Evolutionary conservation across 768 basidiomycete species (phyloP).

Genomic region (Mycena leptocephala): DNA sequence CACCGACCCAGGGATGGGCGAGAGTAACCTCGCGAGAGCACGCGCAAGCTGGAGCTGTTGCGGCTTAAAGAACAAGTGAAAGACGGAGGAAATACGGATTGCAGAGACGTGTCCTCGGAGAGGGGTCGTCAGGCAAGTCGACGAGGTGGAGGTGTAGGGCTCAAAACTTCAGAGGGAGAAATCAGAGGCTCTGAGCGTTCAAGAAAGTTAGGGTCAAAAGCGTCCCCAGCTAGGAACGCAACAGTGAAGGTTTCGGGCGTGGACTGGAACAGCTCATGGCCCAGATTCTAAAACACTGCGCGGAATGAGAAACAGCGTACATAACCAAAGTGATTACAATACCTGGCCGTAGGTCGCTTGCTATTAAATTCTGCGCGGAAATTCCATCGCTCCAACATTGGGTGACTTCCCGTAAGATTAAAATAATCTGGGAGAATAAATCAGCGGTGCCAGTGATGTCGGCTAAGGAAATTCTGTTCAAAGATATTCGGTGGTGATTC

Average conservation of each 20-base stretch:
- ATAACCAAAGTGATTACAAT: too few relatives aligned
- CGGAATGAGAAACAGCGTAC: background rate
- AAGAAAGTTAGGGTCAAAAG: conserved; percentile 64
- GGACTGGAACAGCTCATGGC: conserved; percentile 74
- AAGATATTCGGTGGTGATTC: too few relatives aligned
- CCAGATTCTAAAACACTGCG: conserved; percentile 74
- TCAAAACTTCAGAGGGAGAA: conserved; percentile 35
- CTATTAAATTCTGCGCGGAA: conserved; percentile 54
- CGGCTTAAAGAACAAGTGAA: conserved; percentile 55
- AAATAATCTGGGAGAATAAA: too few relatives aligned
- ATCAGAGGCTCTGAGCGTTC: conserved; percentile 47
- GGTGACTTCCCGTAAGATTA: too few relatives aligned
- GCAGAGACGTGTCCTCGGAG: conserved; percentile 64
- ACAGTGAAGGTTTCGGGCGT: conserved; percentile 69
- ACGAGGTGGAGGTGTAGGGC: conserved; percentile 31
- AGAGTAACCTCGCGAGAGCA: conserved; percentile 50
- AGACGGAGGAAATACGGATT: conserved; percentile 58
- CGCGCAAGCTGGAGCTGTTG: conserved; percentile 49
- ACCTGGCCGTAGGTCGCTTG: conserved; percentile 56
- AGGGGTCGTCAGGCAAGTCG: conserved; percentile 62
- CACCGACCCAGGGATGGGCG: conserved; percentile 51
- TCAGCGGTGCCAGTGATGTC: too few relatives aligned
- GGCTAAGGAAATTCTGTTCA: too few relatives aligned
- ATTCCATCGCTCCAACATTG: conserved; percentile 58
- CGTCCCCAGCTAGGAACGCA: conserved; percentile 70